A percentile compares a stretch with the other conserved stretches of the same genome.
Evolutionary conservation across 352 stramenopile species (phyloP).

Genomic region (Globisporangium canariense): DNA sequence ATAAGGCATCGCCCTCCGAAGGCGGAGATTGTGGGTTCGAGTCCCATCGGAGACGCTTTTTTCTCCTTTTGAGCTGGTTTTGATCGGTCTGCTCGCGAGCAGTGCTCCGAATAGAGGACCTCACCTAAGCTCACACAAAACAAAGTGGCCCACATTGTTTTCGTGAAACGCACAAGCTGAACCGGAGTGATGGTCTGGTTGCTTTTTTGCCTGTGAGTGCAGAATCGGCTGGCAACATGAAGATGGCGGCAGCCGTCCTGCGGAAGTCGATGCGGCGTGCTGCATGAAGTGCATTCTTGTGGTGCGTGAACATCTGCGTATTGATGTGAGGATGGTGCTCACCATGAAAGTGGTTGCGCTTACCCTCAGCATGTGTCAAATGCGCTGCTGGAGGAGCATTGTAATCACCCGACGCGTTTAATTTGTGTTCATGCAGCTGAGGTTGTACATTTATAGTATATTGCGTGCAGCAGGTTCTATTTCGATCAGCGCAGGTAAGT

Average conservation of each 20-base stretch:
- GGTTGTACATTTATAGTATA: neutral
- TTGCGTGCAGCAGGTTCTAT: neutral
- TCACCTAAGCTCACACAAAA: neutral
- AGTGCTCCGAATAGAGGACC: neutral
- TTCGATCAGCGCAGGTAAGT: neutral
- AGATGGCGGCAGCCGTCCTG: neutral
- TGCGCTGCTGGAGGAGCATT: neutral
- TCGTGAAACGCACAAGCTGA: neutral
- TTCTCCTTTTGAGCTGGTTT: neutral
- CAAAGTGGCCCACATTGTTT: neutral
- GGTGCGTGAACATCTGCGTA: too few species aligned
- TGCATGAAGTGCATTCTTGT: too few species aligned
- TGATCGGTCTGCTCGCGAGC: neutral
- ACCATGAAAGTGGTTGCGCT: neutral
- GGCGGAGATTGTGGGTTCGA: conserved; percentile 24
- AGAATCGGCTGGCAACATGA: neutral
- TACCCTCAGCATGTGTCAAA: neutral
- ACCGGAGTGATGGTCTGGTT: neutral
- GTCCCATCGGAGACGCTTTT: conserved; percentile 21
- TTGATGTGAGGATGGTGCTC: too few species aligned
- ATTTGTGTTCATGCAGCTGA: neutral
- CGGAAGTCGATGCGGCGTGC: too few species aligned
- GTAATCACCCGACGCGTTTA: neutral
- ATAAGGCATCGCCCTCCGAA: conserved; percentile 22
- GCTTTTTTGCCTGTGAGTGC: neutral